Evolutionary conservation across 1,284 basidiomycete genomes (phyloP).

Genomic region (Tilletiaria anomala): DNA sequence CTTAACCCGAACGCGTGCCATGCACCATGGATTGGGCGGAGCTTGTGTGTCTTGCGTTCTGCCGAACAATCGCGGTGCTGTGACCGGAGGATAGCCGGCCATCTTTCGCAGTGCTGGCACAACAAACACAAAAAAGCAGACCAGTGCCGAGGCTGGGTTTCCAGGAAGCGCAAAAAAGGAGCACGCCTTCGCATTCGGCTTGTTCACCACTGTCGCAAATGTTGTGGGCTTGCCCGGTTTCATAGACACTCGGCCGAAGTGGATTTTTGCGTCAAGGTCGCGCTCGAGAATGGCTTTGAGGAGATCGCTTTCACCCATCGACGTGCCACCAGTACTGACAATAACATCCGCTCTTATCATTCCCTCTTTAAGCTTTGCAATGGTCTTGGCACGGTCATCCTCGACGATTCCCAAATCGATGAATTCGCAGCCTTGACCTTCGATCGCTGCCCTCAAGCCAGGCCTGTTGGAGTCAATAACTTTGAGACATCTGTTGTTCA

Average conservation of each 20-base stretch:
- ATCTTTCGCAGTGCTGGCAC: conserved; percentile 60
- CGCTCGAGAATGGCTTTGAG: conserved; percentile 70
- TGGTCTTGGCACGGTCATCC: conserved; percentile 49
- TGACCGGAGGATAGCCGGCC: conserved; percentile 13
- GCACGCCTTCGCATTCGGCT: conserved; percentile 40
- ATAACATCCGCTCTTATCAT: conserved; percentile 52
- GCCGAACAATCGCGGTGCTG: background rate
- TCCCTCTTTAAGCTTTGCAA: background rate
- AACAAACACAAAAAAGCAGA: conserved; percentile 72
- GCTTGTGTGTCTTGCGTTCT: background rate
- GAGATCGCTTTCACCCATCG: conserved; percentile 73
- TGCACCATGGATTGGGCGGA: conserved; percentile 43
- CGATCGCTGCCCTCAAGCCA: conserved; percentile 54
- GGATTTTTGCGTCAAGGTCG: conserved; percentile 56
- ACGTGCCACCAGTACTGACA: conserved; percentile 72
- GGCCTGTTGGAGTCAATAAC: conserved; percentile 63
- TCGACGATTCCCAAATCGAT: conserved; percentile 64
- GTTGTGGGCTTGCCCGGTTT: conserved; percentile 50
- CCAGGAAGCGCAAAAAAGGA: conserved; percentile 71
- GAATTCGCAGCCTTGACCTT: conserved; percentile 60
- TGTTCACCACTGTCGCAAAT: conserved; percentile 54
- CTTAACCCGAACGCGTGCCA: conserved; percentile 56
- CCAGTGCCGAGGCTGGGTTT: conserved; percentile 75
- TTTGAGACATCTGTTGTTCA: conserved; percentile 10
- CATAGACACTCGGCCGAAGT: conserved; percentile 57